These are phyloP conservation scores for Cyclotella cryptica DNA, from an alignment of 108 stramenopile genomes.

Conservation along the genomic window DNA sequence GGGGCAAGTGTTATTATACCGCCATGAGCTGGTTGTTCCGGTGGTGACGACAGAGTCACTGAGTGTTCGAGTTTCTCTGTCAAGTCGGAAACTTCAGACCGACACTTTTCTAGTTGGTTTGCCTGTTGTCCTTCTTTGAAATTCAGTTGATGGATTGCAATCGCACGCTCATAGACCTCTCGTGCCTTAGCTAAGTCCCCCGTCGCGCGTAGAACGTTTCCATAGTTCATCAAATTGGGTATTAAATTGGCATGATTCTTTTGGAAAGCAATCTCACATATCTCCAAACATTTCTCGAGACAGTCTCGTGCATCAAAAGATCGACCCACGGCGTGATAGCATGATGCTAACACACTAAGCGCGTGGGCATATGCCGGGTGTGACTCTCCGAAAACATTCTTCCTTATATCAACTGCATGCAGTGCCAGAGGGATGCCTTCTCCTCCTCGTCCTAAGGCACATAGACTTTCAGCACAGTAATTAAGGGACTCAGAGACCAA, in stretches of 20 bases:
- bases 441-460: conserved; percentile 49
- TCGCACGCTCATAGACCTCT: conserved; percentile 49
- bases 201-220: conserved; percentile 52
- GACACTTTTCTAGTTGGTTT: conserved; percentile 51
- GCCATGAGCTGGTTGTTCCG: conserved; percentile 1
- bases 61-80: conserved; percentile 34
- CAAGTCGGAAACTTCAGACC: conserved; percentile 32
- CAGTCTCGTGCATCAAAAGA: conserved; percentile 56
- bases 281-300: conserved; percentile 52
- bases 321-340: conserved; percentile 52
- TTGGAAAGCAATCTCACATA: conserved; percentile 56
- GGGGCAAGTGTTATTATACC: conserved; percentile 6
- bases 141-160: conserved; percentile 50
- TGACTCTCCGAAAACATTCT: conserved; percentile 45
- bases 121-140: conserved; percentile 57
- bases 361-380: conserved; percentile 59
- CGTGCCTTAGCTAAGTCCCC: conserved; percentile 46
- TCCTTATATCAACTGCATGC: conserved; percentile 56
- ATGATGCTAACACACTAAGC: conserved; percentile 54
- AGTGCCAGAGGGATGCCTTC: conserved; percentile 57
- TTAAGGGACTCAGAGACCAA: conserved; percentile 58
- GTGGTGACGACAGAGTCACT: conserved; percentile 2
- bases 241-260: conserved; percentile 59
- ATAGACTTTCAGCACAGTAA: conserved; percentile 56
- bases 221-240: conserved; percentile 59